Evolutionary conservation across 2,329 filamentous ascomycete species (phyloP).

Genomic region (Ceratocystis lukuohia): DNA sequence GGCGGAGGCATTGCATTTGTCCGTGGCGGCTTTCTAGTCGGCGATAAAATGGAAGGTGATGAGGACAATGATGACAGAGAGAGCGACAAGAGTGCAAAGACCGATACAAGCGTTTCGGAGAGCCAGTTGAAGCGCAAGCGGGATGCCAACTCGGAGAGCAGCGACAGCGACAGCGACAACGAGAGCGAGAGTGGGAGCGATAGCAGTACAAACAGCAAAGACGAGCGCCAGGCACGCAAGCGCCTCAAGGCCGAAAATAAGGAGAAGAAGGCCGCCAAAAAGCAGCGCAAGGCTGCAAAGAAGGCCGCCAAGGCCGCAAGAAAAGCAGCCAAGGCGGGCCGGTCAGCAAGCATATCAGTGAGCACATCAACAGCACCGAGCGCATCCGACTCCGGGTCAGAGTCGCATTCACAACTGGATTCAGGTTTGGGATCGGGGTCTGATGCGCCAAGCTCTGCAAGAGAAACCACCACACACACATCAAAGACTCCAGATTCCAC

Average conservation of each 20-base stretch:
- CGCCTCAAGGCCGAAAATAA: slow-evolving; percentile 14
- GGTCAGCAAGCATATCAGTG: neutral
- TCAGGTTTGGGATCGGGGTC: neutral
- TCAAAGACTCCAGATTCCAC: neutral
- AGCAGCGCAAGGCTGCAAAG: slow-evolving; percentile 15
- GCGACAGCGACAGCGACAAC: neutral
- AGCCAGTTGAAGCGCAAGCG: slow-evolving; percentile 11
- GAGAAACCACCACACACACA: neutral
- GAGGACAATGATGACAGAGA: slow-evolving; percentile 4
- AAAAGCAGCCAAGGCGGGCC: slow-evolving; percentile 1
- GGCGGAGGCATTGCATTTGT: slow-evolving; percentile 70
- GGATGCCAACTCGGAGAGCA: neutral
- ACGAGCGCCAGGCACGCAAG: slow-evolving; percentile 9
- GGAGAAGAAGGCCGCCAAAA: slow-evolving; percentile 14
- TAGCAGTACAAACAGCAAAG: neutral
- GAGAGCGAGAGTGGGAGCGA: slow-evolving; percentile 2
- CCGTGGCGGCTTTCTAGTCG: slow-evolving; percentile 54
- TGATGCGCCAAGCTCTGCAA: neutral
- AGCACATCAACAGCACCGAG: neutral
- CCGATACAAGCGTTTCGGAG: neutral
- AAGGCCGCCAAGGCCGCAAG: slow-evolving; percentile 5
- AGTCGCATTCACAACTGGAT: neutral
- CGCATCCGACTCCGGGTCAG: neutral
- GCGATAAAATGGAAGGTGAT: slow-evolving; percentile 21
- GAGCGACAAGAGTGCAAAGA: neutral